Evolutionary conservation across 2,329 filamentous ascomycete genomes (phyloP).

Genomic region (Cytospora leucostoma): DNA sequence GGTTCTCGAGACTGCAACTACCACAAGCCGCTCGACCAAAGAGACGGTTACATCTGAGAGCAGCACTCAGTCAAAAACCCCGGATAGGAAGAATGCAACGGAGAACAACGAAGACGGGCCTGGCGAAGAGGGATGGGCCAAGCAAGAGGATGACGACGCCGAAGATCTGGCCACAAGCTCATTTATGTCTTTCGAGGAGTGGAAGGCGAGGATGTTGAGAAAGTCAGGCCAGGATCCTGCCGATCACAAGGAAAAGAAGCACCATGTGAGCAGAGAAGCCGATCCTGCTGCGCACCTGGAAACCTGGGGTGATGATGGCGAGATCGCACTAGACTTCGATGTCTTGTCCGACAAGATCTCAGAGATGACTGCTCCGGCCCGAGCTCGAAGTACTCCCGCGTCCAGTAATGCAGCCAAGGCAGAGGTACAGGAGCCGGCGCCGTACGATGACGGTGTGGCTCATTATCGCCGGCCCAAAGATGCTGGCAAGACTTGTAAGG

Average conservation of each 20-base stretch:
- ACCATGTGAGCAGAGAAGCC: constrained; percentile 50
- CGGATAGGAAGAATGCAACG: neutral
- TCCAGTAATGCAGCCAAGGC: constrained; percentile 27
- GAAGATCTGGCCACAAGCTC: constrained; percentile 66
- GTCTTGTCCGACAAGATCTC: constrained; percentile 49
- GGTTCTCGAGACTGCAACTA: constrained; percentile 1
- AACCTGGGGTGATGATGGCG: constrained; percentile 80
- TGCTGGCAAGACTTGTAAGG: constrained; percentile 95
- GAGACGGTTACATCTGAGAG: constrained; percentile 21
- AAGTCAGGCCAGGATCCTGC: constrained; percentile 75
- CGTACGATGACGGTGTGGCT: constrained; percentile 51
- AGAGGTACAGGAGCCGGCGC: constrained; percentile 45
- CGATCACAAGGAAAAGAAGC: constrained; percentile 64
- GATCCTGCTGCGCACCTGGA: constrained; percentile 64
- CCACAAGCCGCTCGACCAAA: constrained; percentile 15
- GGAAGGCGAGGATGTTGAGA: constrained; percentile 91
- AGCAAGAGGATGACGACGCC: constrained; percentile 58
- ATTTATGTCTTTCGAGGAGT: constrained; percentile 97
- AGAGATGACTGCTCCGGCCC: constrained; percentile 41
- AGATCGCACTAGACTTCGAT: constrained; percentile 68
- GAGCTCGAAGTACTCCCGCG: constrained; percentile 21
- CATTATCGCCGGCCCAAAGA: constrained; percentile 76
- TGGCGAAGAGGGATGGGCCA: constrained; percentile 29
- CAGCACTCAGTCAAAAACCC: constrained; percentile 16
- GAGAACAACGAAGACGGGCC: constrained; percentile 17